Evolutionary conservation across 306 rosid genomes (phyloP).

Genomic region (Cicer chorassanicum): DNA sequence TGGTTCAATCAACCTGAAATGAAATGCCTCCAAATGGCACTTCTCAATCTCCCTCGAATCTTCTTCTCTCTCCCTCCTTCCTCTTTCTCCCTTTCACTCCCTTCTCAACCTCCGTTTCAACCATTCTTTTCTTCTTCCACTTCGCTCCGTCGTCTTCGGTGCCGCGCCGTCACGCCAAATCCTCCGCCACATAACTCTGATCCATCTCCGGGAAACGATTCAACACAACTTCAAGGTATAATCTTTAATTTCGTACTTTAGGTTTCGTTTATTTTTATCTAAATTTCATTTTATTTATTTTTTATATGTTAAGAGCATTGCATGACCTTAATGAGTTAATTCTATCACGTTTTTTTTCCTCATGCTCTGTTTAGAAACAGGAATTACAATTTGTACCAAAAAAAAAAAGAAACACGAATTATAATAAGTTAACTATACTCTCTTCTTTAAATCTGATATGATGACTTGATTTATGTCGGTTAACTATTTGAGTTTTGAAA

Average conservation of each 20-base stretch:
- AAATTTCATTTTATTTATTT: not conserved
- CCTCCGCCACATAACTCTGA: slow-evolving; percentile 48
- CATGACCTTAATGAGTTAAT: not conserved
- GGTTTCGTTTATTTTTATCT: not conserved
- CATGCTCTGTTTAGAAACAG: not conserved
- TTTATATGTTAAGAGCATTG: not conserved
- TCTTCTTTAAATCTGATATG: no score
- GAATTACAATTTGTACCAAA: not conserved
- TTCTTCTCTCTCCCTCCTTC: slow-evolving; percentile 22
- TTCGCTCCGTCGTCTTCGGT: slow-evolving; percentile 37
- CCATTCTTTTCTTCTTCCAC: slow-evolving; percentile 40
- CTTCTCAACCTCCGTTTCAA: slow-evolving; percentile 41
- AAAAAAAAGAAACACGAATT: no score
- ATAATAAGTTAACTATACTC: no score
- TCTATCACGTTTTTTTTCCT: not conserved
- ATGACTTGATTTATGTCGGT: no score
- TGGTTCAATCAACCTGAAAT: not conserved
- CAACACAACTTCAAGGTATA: slow-evolving; percentile 44
- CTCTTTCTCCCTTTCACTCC: slow-evolving; percentile 40
- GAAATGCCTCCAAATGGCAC: slow-evolving; percentile 52
- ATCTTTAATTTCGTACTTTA: not conserved
- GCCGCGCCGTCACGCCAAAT: slow-evolving; percentile 55
- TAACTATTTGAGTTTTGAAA: no score
- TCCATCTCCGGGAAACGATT: slow-evolving; percentile 40
- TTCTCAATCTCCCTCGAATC: slow-evolving; percentile 21